Percentiles rank a stretch among this genome's conserved stretches.
These are phyloP conservation scores for Ambispora gerdemannii DNA, from an alignment of 192 early-diverging fungal species.

Conservation along the genomic window DNA sequence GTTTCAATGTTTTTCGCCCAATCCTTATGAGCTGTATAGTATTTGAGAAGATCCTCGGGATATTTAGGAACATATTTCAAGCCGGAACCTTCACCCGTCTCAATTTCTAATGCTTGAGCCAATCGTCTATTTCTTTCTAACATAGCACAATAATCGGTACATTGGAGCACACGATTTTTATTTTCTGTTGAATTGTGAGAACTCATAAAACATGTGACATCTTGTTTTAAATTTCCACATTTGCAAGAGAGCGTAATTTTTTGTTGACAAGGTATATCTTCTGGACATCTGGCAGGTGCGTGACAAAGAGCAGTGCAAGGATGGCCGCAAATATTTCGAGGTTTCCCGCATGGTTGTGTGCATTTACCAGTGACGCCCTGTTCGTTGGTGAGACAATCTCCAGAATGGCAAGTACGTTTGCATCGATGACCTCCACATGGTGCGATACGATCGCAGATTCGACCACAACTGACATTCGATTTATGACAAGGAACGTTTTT, in stretches of 20 bases:
- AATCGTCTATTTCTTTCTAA: constrained; percentile 75
- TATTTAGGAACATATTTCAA: constrained; percentile 43
- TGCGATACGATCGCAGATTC: constrained; percentile 54
- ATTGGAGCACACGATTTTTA: constrained; percentile 52
- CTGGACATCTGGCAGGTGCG: constrained; percentile 69
- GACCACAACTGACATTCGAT: constrained; percentile 69
- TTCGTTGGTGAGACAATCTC: constrained; percentile 64
- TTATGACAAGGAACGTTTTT: constrained; percentile 83
- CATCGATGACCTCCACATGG: constrained; percentile 76
- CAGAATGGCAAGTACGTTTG: constrained; percentile 77
- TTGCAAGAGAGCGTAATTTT: constrained; percentile 61
- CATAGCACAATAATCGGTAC: constrained; percentile 79
- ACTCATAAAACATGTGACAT: constrained; percentile 68
- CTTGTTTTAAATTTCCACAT: constrained; percentile 67
- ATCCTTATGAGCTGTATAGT: constrained; percentile 57
- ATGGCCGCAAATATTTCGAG: constrained; percentile 83
- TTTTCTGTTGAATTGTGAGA: constrained; percentile 40
- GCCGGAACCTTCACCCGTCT: constrained; percentile 34
- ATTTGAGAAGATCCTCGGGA: constrained; percentile 62
- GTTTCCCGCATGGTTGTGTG: constrained; percentile 66
- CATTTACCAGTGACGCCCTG: constrained; percentile 46
- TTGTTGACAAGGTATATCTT: constrained; percentile 66
- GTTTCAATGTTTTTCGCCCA: constrained; percentile 72
- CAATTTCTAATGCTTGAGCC: constrained; percentile 74
- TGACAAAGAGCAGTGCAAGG: constrained; percentile 75